Evolutionary conservation across 345 rosid genomes (phyloP).

Genomic region (Rhizophora mangle): DNA sequence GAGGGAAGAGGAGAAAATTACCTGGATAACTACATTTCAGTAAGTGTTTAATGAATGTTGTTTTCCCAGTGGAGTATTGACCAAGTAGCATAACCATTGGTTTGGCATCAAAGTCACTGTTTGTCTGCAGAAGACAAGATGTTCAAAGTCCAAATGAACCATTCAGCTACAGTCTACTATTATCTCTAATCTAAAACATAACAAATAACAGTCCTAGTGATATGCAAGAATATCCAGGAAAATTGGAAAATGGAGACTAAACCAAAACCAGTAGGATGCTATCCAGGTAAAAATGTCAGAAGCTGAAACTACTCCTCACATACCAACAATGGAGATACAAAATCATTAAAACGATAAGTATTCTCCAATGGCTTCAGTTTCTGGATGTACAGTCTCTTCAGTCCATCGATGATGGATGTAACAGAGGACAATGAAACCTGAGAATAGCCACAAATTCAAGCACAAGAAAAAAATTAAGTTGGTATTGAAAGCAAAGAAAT

Average conservation of each 20-base stretch:
- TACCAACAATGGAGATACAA: slow-evolving; percentile 85
- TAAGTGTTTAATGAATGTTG: slow-evolving; percentile 94
- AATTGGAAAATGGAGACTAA: slow-evolving; percentile 2
- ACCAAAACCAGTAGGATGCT: slow-evolving; percentile 7
- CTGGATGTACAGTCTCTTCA: slow-evolving; percentile 83
- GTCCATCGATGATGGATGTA: slow-evolving; percentile 87
- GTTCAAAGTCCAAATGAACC: too few species aligned
- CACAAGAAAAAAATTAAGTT: neutral
- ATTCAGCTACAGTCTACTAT: neutral
- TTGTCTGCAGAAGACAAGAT: slow-evolving; percentile 45
- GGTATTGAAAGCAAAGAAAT: neutral
- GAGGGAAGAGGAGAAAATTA: neutral
- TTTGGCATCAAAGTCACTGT: slow-evolving; percentile 91
- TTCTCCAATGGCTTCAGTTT: slow-evolving; percentile 91
- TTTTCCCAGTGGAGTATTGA: slow-evolving; percentile 97
- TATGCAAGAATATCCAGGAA: slow-evolving; percentile 6
- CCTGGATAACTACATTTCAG: slow-evolving; percentile 86
- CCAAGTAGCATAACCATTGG: slow-evolving; percentile 99
- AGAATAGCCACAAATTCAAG: slow-evolving; percentile 4
- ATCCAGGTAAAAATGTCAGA: too few species aligned
- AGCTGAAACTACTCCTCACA: slow-evolving; percentile 23
- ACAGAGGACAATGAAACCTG: slow-evolving; percentile 78
- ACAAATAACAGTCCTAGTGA: slow-evolving; percentile 1
- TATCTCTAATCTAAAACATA: neutral
- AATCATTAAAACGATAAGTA: slow-evolving; percentile 82